Percentiles rank a stretch among this genome's conserved stretches.
Conservation (phyloP, 2,329 filamentous ascomycete genomes). For the Coleophoma crateriformis region DNA sequence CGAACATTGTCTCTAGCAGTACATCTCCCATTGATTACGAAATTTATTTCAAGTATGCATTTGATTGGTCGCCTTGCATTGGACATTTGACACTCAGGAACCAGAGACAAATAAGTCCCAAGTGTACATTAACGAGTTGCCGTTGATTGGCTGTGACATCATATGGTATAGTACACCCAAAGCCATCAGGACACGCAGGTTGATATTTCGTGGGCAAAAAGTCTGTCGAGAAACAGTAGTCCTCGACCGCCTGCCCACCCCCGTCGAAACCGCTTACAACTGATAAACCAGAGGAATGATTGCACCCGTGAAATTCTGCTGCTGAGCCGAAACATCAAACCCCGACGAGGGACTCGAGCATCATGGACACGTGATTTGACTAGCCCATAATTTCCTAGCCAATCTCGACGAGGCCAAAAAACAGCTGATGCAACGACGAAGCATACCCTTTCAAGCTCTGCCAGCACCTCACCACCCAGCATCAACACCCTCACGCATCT, state of each 20-base stretch:
- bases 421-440: background rate
- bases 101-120: no score
- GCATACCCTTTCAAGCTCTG: background rate
- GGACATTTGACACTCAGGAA: no score
- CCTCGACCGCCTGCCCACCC: background rate
- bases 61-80: no score
- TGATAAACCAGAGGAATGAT: background rate
- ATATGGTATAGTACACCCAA: no score
- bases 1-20: no score
- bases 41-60: no score
- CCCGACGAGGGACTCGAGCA: background rate
- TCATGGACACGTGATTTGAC: background rate
- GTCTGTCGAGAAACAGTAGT: no score
- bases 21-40: no score
- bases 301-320: background rate
- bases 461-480: background rate
- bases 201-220: no score
- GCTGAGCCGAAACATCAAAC: background rate
- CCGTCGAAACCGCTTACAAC: background rate
- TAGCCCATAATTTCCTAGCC: background rate
- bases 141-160: no score
- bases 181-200: no score
- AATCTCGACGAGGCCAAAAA: background rate
- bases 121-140: no score
- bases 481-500: background rate